Conservation (phyloP, 345 rosid species). For the Citrus sp. region DNA sequence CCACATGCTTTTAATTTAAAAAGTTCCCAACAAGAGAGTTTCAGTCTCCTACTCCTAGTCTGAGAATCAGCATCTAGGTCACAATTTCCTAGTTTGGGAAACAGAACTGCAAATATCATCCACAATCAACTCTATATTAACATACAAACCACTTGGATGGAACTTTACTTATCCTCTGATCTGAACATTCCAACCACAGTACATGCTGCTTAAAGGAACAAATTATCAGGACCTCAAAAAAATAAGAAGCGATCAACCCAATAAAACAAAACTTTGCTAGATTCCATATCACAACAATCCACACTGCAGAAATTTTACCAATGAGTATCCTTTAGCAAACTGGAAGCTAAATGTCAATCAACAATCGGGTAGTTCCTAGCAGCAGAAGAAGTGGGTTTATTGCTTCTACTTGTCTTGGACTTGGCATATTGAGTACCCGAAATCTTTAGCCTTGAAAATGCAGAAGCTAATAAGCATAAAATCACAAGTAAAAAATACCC, state of each 20-base stretch:
- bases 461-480: not conserved
- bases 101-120: not conserved
- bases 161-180: not conserved
- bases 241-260: too few relatives aligned
- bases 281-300: not conserved
- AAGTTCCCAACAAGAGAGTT: not conserved
- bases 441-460: conserved; percentile 21
- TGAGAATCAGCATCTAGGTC: not conserved
- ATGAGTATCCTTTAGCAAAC: not conserved
- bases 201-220: not conserved
- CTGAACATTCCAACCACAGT: not conserved
- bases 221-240: not conserved
- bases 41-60: not conserved
- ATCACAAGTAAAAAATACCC: not conserved
- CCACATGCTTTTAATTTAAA: not conserved
- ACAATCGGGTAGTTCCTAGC: not conserved
- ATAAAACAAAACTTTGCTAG: not conserved
- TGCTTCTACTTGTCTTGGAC: conserved; percentile 15
- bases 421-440: conserved; percentile 4
- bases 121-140: not conserved
- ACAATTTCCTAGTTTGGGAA: not conserved
- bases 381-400: conserved; percentile 4
- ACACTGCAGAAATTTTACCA: not conserved
- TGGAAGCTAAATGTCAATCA: not conserved
- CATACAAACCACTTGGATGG: not conserved